A percentile compares a stretch with the other conserved stretches of the same genome.
phyloP scores from a whole-genome alignment of 306 rosid species.

The Trifolium dubium region DNA sequence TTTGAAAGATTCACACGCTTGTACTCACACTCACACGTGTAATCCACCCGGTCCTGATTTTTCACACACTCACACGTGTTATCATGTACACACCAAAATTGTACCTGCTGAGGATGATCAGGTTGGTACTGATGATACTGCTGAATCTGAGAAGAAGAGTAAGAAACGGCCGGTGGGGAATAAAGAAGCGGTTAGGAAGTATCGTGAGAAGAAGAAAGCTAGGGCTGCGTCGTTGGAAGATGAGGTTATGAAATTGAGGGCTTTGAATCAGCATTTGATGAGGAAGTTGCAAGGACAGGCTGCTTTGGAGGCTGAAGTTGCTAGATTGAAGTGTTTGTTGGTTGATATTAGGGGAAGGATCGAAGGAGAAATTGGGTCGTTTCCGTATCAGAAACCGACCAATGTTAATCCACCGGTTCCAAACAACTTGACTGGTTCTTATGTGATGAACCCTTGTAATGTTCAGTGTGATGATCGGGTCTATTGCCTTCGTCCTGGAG shows the following conservation, averaged over 20 bases:
- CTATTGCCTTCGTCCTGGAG: constrained; percentile 67
- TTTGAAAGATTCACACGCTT: constrained; percentile 75
- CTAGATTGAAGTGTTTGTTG: constrained; percentile 93
- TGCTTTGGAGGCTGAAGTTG: constrained; percentile 88
- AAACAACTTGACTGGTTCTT: constrained; percentile 52
- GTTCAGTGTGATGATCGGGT: constrained; percentile 82
- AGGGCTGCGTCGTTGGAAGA: constrained; percentile 88
- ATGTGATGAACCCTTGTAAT: constrained; percentile 83
- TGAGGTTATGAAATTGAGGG: constrained; percentile 79
- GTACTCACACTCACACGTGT: constrained; percentile 98
- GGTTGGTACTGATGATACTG: constrained; percentile 75
- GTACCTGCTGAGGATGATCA: constrained; percentile 75
- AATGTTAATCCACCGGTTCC: constrained; percentile 46
- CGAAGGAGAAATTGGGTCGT: constrained; percentile 93
- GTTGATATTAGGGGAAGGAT: constrained; percentile 97
- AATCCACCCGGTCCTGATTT: constrained; percentile 96
- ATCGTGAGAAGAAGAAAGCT: constrained; percentile 96
- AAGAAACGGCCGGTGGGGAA: constrained; percentile 84
- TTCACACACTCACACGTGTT: constrained; percentile 93
- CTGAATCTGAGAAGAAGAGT: constrained; percentile 77
- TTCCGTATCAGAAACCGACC: constrained; percentile 80
- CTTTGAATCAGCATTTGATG: constrained; percentile 82
- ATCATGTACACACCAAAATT: constrained; percentile 90
- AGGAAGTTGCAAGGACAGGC: constrained; percentile 88
- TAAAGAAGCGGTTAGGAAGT: constrained; percentile 90